phyloP scores from a whole-genome alignment of 768 basidiomycete species.

The Leccinum fibrillosum region DNA sequence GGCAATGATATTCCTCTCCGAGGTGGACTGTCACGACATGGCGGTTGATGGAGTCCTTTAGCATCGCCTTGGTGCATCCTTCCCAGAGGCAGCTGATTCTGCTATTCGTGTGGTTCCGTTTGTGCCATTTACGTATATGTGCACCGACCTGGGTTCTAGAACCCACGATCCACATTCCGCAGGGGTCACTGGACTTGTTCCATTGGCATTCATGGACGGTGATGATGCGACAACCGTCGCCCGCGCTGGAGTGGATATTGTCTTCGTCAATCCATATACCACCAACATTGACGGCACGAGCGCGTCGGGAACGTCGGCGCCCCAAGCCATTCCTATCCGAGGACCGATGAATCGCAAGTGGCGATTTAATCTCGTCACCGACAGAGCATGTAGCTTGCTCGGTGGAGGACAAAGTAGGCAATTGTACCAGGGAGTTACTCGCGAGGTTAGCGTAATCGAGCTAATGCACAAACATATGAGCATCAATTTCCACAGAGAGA shows the following conservation, averaged over 20 bases:
- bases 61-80: neutral
- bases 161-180: slow-evolving; percentile 4
- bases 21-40: slow-evolving; percentile 5
- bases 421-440: neutral
- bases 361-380: neutral
- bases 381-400: neutral
- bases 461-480: neutral
- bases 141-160: neutral
- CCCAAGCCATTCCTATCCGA: neutral
- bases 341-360: neutral
- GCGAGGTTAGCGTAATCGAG: neutral
- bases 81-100: neutral
- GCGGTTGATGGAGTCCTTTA: neutral
- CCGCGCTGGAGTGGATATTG: neutral
- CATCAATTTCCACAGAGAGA: neutral
- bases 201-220: slow-evolving; percentile 1
- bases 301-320: neutral
- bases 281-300: neutral
- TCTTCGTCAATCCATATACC: slow-evolving; percentile 2
- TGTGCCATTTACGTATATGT: slow-evolving; percentile 6
- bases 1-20: neutral
- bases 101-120: neutral
- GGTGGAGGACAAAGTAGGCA: neutral
- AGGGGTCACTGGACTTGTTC: neutral
- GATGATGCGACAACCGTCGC: neutral